phyloP scores from a whole-genome alignment of 345 rosid species.

The Lumnitzera littorea region DNA sequence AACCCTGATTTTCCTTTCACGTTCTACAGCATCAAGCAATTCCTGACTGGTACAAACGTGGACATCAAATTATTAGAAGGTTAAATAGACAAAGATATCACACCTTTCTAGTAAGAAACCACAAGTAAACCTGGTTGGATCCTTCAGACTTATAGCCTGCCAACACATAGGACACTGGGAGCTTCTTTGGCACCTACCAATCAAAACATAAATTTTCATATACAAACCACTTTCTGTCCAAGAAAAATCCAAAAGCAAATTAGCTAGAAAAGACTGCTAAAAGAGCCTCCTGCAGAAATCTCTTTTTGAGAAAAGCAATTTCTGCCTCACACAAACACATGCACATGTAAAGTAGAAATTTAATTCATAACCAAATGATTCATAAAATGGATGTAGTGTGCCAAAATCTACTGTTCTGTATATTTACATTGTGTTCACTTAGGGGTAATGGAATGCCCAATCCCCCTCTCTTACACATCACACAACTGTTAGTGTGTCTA shows the following conservation, averaged over 20 bases:
- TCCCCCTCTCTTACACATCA: too few species aligned
- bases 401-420: too few species aligned
- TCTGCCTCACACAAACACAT: too few species aligned
- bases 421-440: too few species aligned
- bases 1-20: conserved; percentile 42
- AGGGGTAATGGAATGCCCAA: too few species aligned
- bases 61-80: conserved; percentile 8
- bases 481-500: too few species aligned
- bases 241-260: background rate
- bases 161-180: conserved; percentile 81
- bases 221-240: background rate
- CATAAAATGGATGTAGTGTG: too few species aligned
- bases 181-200: conserved; percentile 66
- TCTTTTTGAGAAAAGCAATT: background rate
- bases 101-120: conserved; percentile 1
- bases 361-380: too few species aligned
- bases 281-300: too few species aligned
- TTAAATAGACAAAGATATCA: background rate
- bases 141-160: conserved; percentile 60
- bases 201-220: background rate
- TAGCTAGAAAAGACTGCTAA: background rate
- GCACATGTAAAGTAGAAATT: too few species aligned
- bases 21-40: conserved; percentile 61
- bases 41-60: conserved; percentile 8
- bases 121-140: conserved; percentile 38